These are phyloP conservation scores for Lachancea nothofagi DNA, from an alignment of 805 yeast genomes.

Conservation along the genomic window DNA sequence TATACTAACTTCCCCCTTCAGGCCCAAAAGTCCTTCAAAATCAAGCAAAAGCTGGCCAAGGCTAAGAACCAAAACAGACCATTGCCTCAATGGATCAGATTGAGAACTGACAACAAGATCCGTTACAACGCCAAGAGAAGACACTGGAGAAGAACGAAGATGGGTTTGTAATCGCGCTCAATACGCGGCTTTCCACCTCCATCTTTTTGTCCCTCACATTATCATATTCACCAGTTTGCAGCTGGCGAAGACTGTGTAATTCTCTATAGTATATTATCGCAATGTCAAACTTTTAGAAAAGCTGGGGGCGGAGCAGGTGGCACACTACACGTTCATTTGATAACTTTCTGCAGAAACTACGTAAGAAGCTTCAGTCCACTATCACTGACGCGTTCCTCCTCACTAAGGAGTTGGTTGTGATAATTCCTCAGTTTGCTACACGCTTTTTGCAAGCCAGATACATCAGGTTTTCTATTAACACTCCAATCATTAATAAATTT, in stretches of 20 bases:
- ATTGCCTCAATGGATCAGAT: slow-evolving; percentile 99
- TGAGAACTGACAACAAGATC: slow-evolving; percentile 95
- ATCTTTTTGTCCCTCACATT: slow-evolving; percentile 3
- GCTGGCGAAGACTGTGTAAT: slow-evolving; percentile 6
- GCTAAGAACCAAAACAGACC: slow-evolving; percentile 99
- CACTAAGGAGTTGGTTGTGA: not conserved
- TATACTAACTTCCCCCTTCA: slow-evolving; percentile 23
- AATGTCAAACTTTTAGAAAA: slow-evolving; percentile 2
- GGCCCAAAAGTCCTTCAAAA: slow-evolving; percentile 94
- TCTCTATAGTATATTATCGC: slow-evolving; percentile 7
- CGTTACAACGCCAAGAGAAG: slow-evolving; percentile 99
- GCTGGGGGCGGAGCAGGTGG: no score
- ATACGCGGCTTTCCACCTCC: not conserved
- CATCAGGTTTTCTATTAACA: slow-evolving; percentile 15
- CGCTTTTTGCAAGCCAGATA: slow-evolving; percentile 3
- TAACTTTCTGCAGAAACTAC: no score
- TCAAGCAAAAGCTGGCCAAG: slow-evolving; percentile 98
- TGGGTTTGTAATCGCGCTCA: slow-evolving; percentile 66
- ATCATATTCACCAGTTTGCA: not conserved
- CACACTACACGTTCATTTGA: no score
- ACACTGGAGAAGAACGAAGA: slow-evolving; percentile 99
- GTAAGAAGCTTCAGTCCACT: no score
- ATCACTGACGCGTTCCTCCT: no score
- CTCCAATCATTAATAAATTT: slow-evolving; percentile 30
- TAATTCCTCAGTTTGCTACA: no score